Base-by-base conservation (phyloP, 768 basidiomycete genomes). In the Calvatia gigantea region DNA sequence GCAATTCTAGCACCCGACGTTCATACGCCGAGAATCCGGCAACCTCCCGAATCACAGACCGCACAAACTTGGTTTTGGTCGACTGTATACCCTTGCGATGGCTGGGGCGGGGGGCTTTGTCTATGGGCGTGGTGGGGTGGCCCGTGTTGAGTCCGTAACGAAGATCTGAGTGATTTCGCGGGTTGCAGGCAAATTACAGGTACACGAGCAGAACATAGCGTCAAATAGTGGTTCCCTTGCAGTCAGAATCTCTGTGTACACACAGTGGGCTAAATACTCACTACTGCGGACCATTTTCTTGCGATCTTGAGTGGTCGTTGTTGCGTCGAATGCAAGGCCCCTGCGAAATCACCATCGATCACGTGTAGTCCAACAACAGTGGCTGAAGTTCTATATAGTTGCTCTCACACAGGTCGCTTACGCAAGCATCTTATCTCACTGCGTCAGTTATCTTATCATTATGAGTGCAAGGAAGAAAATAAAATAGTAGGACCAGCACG, bases 11-110 rank as follows among this genome's bases (percentile, higher is more conserved):
- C 54, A 98, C 94, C 64, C 97, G 86, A 69, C 94, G 83, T 83
- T 99, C 97, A 73, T 99, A 98, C 32, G 96, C 88, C 32, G 94
- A 90, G 78, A 97, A 98, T 59, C 96, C 96, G 65, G 86, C 93
- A 70, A 99, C 97, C 82, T 99, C 97, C 64, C 96, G 85, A 67
- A 98, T 81, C 59, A 98, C 82, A 61, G 86, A 89, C 70, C 91
- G 89, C 69, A 98, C 94, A 67, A 99, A 94, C 67, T 89, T 88
- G 70, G 89, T 94, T 79, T 93, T 94, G 63, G 85, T 84, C 45
- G 91, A 94, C 69, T 84, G 84, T 60, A 85, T 78, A 64, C 97
- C 97, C 82, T 98, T 98, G 74, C 92, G 90, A 67, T 97, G 85
- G 68, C 86, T 88, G 53, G 94, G 95, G 66, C 86, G 85, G 45